Conservation (phyloP, 1,139 yeast genomes). For the Geotrichum carabidarum region DNA sequence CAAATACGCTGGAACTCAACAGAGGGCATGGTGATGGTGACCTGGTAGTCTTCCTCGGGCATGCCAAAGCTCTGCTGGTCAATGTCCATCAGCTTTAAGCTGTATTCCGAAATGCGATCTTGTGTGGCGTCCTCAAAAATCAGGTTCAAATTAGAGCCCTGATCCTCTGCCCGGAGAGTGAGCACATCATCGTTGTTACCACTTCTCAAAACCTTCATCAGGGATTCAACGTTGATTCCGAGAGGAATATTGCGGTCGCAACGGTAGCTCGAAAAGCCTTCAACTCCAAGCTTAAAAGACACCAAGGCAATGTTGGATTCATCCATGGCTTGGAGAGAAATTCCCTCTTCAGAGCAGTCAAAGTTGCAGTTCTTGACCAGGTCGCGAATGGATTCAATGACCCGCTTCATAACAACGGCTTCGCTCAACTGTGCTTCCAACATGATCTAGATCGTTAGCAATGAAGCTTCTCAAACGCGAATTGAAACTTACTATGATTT, state of each 20-base stretch:
- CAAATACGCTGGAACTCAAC: conserved; percentile 83
- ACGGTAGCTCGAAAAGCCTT: conserved; percentile 89
- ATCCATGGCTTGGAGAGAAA: conserved; percentile 95
- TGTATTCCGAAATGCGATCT: conserved; percentile 89
- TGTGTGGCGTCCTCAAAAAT: conserved; percentile 78
- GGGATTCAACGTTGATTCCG: conserved; percentile 83
- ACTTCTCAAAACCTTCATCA: conserved; percentile 82
- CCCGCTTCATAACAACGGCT: conserved; percentile 84
- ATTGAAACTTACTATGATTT: neutral
- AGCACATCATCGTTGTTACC: conserved; percentile 87
- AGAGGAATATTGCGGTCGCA: conserved; percentile 91
- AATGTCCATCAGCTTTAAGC: conserved; percentile 89
- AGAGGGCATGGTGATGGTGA: conserved; percentile 83
- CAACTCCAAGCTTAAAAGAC: conserved; percentile 78
- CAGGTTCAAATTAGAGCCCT: conserved; percentile 74
- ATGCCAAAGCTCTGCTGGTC: conserved; percentile 91
- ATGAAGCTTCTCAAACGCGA: neutral
- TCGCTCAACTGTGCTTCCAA: conserved; percentile 96
- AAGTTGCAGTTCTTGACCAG: conserved; percentile 92
- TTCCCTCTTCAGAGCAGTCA: conserved; percentile 92
- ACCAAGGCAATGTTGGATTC: conserved; percentile 93
- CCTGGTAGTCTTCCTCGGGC: conserved; percentile 89
- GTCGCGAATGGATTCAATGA: conserved; percentile 83
- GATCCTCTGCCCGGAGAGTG: conserved; percentile 86
- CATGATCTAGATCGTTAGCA: conserved; percentile 44